These are phyloP conservation scores for Arabidopsis arenosa DNA, from an alignment of 345 rosid species.

Conservation along the genomic window DNA sequence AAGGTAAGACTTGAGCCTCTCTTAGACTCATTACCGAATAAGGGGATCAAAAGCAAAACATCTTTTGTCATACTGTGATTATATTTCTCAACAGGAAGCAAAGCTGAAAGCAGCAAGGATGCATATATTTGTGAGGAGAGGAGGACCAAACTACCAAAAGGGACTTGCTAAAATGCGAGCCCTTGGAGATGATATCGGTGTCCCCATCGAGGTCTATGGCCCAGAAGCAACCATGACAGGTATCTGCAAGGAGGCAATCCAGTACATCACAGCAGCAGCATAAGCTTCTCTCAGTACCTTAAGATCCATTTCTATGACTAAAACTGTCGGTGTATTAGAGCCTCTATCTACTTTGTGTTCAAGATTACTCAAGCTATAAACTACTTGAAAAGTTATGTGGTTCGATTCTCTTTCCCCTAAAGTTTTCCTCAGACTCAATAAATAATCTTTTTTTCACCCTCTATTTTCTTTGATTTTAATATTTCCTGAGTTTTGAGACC, in stretches of 20 bases:
- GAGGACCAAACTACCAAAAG: constrained; percentile 95
- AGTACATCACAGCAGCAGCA: constrained; percentile 75
- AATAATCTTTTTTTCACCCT: background rate
- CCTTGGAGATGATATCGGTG: constrained; percentile 87
- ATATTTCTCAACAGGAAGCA: constrained; percentile 36
- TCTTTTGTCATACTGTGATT: background rate
- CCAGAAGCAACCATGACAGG: constrained; percentile 98
- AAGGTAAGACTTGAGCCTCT: constrained; percentile 65
- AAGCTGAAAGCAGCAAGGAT: constrained; percentile 48
- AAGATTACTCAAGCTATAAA: constrained; percentile 11
- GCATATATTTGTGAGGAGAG: constrained; percentile 60
- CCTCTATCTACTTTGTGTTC: constrained; percentile 17
- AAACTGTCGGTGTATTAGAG: background rate
- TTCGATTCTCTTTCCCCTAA: constrained; percentile 1
- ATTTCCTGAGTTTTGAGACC: background rate
- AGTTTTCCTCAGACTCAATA: constrained; percentile 4
- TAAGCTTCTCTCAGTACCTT: constrained; percentile 39
- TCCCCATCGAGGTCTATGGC: constrained; percentile 88
- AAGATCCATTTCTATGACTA: background rate
- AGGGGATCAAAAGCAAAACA: constrained; percentile 5
- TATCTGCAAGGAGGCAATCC: constrained; percentile 90
- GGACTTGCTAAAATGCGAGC: constrained; percentile 93
- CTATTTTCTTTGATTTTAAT: background rate
- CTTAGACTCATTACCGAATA: background rate
- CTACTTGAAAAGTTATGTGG: background rate